Conservation (phyloP, 2,329 filamentous ascomycete species). For the Trichophyton simii region DNA sequence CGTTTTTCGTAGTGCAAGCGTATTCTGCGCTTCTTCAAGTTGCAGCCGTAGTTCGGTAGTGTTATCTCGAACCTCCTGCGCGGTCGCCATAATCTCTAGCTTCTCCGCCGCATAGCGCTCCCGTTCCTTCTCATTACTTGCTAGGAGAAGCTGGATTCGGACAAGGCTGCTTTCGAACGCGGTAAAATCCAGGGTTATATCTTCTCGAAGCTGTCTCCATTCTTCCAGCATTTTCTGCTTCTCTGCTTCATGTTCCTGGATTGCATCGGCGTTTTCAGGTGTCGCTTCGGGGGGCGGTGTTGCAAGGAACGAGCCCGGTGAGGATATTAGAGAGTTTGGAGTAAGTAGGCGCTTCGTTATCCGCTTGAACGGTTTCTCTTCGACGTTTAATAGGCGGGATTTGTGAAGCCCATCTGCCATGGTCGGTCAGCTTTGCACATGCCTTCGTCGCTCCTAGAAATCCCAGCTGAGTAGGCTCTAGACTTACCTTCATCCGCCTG, state of each 20-base stretch:
- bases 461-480: background rate
- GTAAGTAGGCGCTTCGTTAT: conserved; percentile 68
- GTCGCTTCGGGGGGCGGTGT: conserved; percentile 54
- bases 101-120: conserved; percentile 74
- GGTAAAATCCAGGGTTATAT: conserved; percentile 76
- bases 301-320: conserved; percentile 43
- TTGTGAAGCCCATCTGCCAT: conserved; percentile 67
- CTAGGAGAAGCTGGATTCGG: conserved; percentile 74
- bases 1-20: conserved; percentile 63
- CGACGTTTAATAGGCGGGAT: conserved; percentile 70
- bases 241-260: conserved; percentile 33
- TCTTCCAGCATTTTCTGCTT: conserved; percentile 42
- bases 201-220: conserved; percentile 62
- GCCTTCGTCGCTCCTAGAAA: background rate
- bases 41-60: conserved; percentile 61
- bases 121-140: conserved; percentile 71
- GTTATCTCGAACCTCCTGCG: conserved; percentile 62
- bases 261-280: conserved; percentile 21
- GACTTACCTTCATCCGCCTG: conserved; percentile 46
- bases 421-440: background rate
- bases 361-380: conserved; percentile 84
- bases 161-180: conserved; percentile 76
- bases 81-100: conserved; percentile 62
- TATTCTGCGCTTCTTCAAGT: conserved; percentile 62
- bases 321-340: conserved; percentile 51